Evolutionary conservation across 1,284 basidiomycete species (phyloP), one percentile per base, ranked within the genome.

Genomic region (Puccinia horiana): DNA sequence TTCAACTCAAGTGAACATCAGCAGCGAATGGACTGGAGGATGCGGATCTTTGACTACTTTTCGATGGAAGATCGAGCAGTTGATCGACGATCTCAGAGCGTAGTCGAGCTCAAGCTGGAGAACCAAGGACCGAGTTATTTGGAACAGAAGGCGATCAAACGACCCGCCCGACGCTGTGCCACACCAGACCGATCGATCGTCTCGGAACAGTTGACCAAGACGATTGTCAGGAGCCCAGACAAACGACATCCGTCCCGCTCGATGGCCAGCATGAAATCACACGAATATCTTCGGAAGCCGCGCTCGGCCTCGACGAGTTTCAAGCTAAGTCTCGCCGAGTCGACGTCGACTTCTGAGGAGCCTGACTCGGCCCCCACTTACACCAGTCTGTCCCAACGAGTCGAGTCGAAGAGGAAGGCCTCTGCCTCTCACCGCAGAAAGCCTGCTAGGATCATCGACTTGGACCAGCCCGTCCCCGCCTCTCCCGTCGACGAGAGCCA

Each of bases 1-100:
- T 90, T 95, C 83, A 88, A n/a, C n/a, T n/a, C 90, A 42, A 91
- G 92, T 20, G 74, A 16, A 12, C 58, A 23, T 40, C 42, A n/a
- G 12, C 54, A 5, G 52, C 52, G 0, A 82, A 77, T 20, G 83
- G 83, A 23, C 83, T 85, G 20, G 85, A 83, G 72, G 84, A 83
- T 37, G 82, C 78, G 76, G 83, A 81, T 83, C 82, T 84, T 67
- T 65, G 61, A 35, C 83, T 84, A 83, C 85, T 84, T 77, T 74
- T 49, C 47, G 6, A 44, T 79, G n/a, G 81, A 84, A 58, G 83
- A 76, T 35, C 79, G 82, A 8, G 81, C 82, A 8, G 58, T 82
- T 4, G 82, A 80, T 49, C 42, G 70, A 23, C 20, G 29, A 20
- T 42, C 81, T 29, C 42, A 29, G 14, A 26, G 32, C 32, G 11